Percentiles rank a stretch among this genome's conserved stretches.
phyloP scores from a whole-genome alignment of 257 asterid genomes.

The Oldenlandia corymbosa region DNA sequence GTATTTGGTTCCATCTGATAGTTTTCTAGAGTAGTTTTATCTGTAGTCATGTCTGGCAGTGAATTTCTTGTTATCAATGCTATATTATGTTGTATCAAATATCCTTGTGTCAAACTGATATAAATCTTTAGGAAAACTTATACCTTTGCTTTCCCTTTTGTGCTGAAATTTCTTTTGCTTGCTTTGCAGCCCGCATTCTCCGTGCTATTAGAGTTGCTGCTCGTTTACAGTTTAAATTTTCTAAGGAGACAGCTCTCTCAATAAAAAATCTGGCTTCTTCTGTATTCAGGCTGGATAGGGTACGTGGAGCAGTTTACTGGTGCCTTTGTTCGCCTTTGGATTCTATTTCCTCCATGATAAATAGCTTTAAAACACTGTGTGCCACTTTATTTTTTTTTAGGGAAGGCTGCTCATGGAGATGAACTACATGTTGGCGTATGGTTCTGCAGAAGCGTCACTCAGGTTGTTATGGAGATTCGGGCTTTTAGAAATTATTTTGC shows the following conservation, averaged over 20 bases:
- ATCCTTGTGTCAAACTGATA: neutral
- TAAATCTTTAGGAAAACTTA: neutral
- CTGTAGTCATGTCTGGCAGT: neutral
- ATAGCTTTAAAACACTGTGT: neutral
- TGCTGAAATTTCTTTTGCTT: constrained; percentile 3
- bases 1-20: neutral
- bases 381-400: constrained; percentile 26
- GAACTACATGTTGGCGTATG: constrained; percentile 87
- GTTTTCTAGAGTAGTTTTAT: neutral
- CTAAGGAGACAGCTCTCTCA: constrained; percentile 64
- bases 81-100: neutral
- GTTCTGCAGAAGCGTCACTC: constrained; percentile 81
- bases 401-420: constrained; percentile 93
- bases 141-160: constrained; percentile 1
- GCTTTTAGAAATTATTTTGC: constrained; percentile 68
- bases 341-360: constrained; percentile 1
- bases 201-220: constrained; percentile 86
- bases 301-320: constrained; percentile 19
- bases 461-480: constrained; percentile 81
- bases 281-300: constrained; percentile 70
- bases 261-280: constrained; percentile 50
- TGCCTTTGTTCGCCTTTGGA: constrained; percentile 15
- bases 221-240: constrained; percentile 54
- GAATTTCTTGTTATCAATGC: neutral
- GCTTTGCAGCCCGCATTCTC: constrained; percentile 69